A percentile compares a stretch with the other conserved stretches of the same genome.
Conservation (phyloP, 345 rosid genomes). For the Syzygium jambos region DNA sequence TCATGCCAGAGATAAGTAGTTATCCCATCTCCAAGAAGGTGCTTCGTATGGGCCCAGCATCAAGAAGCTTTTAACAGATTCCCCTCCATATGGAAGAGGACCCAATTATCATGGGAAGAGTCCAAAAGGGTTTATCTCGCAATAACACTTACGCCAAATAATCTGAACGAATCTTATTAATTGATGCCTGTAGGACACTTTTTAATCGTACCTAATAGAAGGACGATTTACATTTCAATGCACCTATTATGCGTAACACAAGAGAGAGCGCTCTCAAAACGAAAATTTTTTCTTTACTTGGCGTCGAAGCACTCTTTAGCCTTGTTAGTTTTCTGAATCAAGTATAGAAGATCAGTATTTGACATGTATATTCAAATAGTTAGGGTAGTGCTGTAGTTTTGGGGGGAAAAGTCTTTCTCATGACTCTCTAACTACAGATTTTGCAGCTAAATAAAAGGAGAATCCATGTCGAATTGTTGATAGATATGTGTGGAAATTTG, state of each 20-base stretch:
- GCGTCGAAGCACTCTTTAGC: neutral
- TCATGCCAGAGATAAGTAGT: neutral
- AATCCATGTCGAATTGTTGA: neutral
- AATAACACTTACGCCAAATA: neutral
- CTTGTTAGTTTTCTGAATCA: neutral
- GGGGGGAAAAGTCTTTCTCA: neutral
- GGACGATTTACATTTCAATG: neutral
- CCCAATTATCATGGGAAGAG: neutral
- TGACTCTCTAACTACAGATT: neutral
- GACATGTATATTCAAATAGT: neutral
- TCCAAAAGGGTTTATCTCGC: neutral
- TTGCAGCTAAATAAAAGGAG: neutral
- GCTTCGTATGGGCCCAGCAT: neutral
- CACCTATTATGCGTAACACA: neutral
- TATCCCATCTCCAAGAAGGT: neutral
- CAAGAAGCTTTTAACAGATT: neutral
- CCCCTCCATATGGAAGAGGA: rapidly evolving
- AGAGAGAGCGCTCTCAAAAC: neutral
- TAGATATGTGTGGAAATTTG: neutral
- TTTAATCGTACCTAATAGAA: neutral
- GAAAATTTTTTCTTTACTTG: neutral
- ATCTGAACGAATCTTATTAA: neutral
- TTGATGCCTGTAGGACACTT: rapidly evolving
- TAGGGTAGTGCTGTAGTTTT: neutral
- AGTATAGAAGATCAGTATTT: neutral